Evolutionary conservation across 148 eudicot genomes (phyloP).

Genomic region (Cornus suecica): DNA sequence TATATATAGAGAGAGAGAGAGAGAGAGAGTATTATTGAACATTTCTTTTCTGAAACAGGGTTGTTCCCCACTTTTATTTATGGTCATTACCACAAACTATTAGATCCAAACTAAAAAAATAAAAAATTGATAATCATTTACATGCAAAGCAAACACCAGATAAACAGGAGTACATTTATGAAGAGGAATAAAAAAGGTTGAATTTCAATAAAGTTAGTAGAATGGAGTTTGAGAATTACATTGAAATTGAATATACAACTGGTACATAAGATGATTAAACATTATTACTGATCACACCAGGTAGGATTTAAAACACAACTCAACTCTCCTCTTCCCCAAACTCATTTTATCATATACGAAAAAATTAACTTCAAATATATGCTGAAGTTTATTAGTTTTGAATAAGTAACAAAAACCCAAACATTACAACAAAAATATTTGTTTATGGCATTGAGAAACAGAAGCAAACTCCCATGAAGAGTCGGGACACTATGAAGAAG

Average conservation of each 20-base stretch:
- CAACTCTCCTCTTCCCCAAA: background rate
- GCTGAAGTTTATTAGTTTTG: background rate
- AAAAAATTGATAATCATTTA: too few relatives aligned
- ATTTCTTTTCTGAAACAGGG: too few relatives aligned
- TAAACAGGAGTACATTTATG: too few relatives aligned
- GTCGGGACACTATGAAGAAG: conserved; percentile 30
- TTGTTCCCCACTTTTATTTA: too few relatives aligned
- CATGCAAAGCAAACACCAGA: too few relatives aligned
- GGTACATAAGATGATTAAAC: background rate
- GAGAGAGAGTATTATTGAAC: too few relatives aligned
- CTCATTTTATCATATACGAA: background rate
- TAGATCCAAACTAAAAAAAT: too few relatives aligned
- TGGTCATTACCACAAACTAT: too few relatives aligned
- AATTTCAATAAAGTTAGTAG: background rate
- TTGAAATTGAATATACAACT: conserved; percentile 7
- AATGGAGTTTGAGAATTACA: background rate
- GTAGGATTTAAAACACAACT: background rate
- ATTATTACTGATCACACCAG: background rate
- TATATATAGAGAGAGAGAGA: too few relatives aligned
- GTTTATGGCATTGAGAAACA: background rate
- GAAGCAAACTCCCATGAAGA: background rate
- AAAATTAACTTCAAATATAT: background rate
- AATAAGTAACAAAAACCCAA: background rate
- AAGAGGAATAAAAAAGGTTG: too few relatives aligned
- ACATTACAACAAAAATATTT: background rate